Conservation (phyloP, 202 grass and related monocot species). For the Cymbopogon flexuosus region DNA sequence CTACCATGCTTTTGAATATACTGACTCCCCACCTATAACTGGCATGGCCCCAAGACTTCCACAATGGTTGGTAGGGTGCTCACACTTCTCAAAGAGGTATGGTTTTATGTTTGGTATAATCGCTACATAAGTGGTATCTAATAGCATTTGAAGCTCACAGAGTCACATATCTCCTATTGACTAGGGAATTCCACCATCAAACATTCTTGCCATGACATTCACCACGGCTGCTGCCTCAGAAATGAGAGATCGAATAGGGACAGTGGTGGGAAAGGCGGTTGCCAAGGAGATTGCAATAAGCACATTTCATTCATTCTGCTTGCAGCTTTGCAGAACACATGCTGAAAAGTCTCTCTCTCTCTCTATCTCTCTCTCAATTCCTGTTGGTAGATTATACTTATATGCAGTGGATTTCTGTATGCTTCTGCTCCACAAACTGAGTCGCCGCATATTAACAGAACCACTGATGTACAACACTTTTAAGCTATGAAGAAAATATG, state of each 20-base stretch:
- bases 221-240: conserved; percentile 84
- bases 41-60: conserved; percentile 70
- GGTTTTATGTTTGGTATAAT: conserved; percentile 23
- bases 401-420: background rate
- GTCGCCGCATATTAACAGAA: background rate
- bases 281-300: conserved; percentile 88
- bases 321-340: conserved; percentile 81
- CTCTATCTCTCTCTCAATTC: too few relatives aligned
- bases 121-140: conserved; percentile 18
- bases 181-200: conserved; percentile 64
- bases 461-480: background rate
- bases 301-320: conserved; percentile 94
- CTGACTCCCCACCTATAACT: conserved; percentile 27
- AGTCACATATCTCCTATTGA: conserved; percentile 13
- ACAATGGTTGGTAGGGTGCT: conserved; percentile 93
- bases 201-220: conserved; percentile 96
- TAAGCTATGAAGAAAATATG: background rate
- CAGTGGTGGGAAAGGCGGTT: conserved; percentile 74
- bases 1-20: conserved; percentile 24
- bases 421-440: conserved; percentile 1
- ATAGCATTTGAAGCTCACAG: conserved; percentile 30
- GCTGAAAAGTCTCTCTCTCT: conserved; percentile 68
- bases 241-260: conserved; percentile 81
- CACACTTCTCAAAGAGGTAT: conserved; percentile 84
- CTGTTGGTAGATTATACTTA: conserved; percentile 24